Evolutionary conservation across 306 rosid genomes (phyloP).

Genomic region (Prunus fruticosa): DNA sequence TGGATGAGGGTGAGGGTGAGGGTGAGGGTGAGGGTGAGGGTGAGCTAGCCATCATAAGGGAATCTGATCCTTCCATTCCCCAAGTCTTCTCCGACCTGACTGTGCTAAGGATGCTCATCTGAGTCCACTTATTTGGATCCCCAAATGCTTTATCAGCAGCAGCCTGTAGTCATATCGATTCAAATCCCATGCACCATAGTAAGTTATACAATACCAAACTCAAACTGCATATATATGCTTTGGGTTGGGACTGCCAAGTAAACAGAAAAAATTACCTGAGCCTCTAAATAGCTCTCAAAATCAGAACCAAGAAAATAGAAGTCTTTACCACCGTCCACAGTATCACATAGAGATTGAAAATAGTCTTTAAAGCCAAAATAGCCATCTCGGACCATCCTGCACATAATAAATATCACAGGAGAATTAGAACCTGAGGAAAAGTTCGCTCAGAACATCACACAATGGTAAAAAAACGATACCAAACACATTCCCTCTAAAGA

Average conservation of each 20-base stretch:
- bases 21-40: too few relatives aligned
- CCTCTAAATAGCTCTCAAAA: too few relatives aligned
- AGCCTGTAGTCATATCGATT: conserved; percentile 30
- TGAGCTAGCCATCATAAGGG: conserved; percentile 11
- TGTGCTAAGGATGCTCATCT: too few relatives aligned
- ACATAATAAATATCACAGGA: too few relatives aligned
- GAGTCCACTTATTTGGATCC: too few relatives aligned
- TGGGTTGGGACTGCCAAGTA: too few relatives aligned
- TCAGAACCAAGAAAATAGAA: conserved; percentile 49
- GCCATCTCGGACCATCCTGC: too few relatives aligned
- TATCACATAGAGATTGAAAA: conserved; percentile 47
- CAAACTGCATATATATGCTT: conserved; percentile 24
- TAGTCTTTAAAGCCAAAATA: too few relatives aligned
- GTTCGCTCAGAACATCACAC: background rate
- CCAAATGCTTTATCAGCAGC: too few relatives aligned
- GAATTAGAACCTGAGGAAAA: background rate
- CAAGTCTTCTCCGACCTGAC: conserved; percentile 50
- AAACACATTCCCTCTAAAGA: background rate
- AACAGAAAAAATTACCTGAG: too few relatives aligned
- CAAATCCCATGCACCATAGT: background rate
- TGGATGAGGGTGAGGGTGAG: background rate
- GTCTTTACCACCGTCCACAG: conserved; percentile 51
- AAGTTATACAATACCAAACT: background rate
- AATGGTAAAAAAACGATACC: background rate
- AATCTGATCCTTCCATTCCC: conserved; percentile 63